Percentiles rank a stretch among this genome's conserved stretches.
Evolutionary conservation across 2,329 filamentous ascomycete genomes (phyloP).

Genomic region (Penicillium sumatraense): DNA sequence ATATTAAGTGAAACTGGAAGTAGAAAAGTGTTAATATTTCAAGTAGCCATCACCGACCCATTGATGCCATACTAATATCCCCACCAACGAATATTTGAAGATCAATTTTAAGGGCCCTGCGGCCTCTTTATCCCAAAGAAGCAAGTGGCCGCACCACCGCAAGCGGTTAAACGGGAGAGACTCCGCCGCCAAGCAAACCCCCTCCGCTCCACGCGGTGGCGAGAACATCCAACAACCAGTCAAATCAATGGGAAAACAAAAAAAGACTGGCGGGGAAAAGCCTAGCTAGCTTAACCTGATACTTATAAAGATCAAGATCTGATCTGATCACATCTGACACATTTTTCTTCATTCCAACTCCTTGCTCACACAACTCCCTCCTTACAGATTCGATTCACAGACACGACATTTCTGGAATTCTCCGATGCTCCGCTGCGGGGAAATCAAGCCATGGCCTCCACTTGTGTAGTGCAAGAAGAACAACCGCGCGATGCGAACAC

Average conservation of each 20-base stretch:
- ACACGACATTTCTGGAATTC: neutral
- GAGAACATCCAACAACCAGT: neutral
- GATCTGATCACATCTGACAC: too few relatives aligned
- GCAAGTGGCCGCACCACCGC: constrained; percentile 1
- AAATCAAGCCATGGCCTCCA: constrained; percentile 18
- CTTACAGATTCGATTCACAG: neutral
- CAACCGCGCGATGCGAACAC: constrained; percentile 11
- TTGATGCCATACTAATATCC: too few relatives aligned
- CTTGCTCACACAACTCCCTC: neutral
- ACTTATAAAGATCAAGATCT: too few relatives aligned
- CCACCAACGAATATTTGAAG: too few relatives aligned
- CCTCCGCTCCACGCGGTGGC: neutral
- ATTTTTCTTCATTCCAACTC: neutral
- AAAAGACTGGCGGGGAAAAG: neutral
- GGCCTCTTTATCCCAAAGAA: neutral
- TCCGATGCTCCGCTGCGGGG: constrained; percentile 3
- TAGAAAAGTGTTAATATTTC: too few relatives aligned
- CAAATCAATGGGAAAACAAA: neutral
- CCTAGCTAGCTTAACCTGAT: neutral
- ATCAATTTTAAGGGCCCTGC: too few relatives aligned
- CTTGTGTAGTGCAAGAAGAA: constrained; percentile 13
- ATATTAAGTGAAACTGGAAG: too few relatives aligned
- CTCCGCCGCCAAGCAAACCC: constrained; percentile 12
- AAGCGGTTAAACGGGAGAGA: neutral
- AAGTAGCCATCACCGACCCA: too few relatives aligned